Conservation (phyloP, 1,284 basidiomycete genomes). For the Boletus semigastroideus region DNA sequence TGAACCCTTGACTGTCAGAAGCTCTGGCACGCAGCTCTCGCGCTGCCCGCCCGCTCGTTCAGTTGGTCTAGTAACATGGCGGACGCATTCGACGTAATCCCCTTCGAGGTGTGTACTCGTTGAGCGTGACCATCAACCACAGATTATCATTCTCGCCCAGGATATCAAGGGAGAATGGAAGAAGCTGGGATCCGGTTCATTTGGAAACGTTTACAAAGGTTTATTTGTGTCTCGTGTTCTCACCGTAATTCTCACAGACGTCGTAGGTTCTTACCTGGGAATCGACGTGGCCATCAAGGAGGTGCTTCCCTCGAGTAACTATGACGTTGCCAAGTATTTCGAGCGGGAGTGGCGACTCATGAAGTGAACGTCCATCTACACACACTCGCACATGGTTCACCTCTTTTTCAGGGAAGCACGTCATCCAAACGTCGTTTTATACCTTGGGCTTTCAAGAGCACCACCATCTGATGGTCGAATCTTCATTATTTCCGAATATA, state of each 20-base stretch:
- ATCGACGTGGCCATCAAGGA: slow-evolving; percentile 97
- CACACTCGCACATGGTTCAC: slow-evolving; percentile 7
- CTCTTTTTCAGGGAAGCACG: slow-evolving; percentile 59
- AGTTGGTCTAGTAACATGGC: slow-evolving; percentile 30
- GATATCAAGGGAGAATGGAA: slow-evolving; percentile 88
- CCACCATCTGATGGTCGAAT: slow-evolving; percentile 81
- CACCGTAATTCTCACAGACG: slow-evolving; percentile 4
- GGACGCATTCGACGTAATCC: slow-evolving; percentile 82
- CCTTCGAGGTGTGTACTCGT: slow-evolving; percentile 58
- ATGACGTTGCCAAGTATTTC: slow-evolving; percentile 96
- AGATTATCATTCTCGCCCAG: slow-evolving; percentile 39
- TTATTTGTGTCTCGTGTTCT: slow-evolving; percentile 6
- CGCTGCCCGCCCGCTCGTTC: slow-evolving; percentile 1
- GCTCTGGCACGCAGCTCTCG: not conserved
- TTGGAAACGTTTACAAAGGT: slow-evolving; percentile 93
- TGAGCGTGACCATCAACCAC: not conserved
- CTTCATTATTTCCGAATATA: slow-evolving; percentile 88
- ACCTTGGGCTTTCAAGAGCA: slow-evolving; percentile 89
- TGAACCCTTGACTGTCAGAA: slow-evolving; percentile 16
- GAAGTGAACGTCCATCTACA: slow-evolving; percentile 49
- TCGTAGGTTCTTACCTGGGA: slow-evolving; percentile 82
- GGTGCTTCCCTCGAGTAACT: slow-evolving; percentile 84
- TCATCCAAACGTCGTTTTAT: slow-evolving; percentile 93
- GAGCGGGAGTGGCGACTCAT: slow-evolving; percentile 96
- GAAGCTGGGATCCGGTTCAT: slow-evolving; percentile 87